phyloP scores from a whole-genome alignment of 2,329 filamentous ascomycete species.

The Pseudogymnoascus sp. region DNA sequence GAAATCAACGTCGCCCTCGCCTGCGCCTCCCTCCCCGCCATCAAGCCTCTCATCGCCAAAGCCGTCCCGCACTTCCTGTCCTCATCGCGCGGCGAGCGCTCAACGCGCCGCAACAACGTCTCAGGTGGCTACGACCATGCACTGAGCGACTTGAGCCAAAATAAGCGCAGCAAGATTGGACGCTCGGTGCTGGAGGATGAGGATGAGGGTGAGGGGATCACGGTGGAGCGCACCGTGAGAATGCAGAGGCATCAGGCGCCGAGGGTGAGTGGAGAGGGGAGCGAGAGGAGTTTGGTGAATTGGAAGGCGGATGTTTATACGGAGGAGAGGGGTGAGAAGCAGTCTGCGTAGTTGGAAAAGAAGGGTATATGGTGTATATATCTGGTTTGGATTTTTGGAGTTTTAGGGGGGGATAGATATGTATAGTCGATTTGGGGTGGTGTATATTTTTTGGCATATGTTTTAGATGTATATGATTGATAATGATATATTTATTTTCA shows the following conservation, averaged over 20 bases:
- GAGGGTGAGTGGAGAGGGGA: constrained; percentile 18
- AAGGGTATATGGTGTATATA: neutral
- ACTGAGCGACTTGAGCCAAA: neutral
- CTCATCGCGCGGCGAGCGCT: constrained; percentile 6
- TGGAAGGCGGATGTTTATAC: constrained; percentile 15
- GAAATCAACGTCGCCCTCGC: constrained; percentile 43
- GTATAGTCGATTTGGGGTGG: neutral
- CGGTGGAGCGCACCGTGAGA: neutral
- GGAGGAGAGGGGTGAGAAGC: constrained; percentile 32
- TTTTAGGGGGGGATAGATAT: neutral
- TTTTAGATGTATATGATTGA: neutral
- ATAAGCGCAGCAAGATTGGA: neutral
- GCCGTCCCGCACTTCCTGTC: constrained; percentile 16
- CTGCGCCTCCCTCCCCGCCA: constrained; percentile 40
- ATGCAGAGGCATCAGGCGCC: neutral
- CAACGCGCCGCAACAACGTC: neutral
- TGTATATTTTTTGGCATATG: neutral
- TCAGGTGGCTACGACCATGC: neutral
- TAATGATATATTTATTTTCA: neutral
- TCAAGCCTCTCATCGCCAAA: constrained; percentile 37
- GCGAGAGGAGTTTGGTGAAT: constrained; percentile 10
- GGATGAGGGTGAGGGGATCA: neutral
- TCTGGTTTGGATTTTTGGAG: neutral
- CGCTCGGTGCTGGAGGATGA: neutral
- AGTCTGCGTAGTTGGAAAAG: neutral